Conservation (phyloP, 2,329 filamentous ascomycete species). For the Neopestalotiopsis clavispora region DNA sequence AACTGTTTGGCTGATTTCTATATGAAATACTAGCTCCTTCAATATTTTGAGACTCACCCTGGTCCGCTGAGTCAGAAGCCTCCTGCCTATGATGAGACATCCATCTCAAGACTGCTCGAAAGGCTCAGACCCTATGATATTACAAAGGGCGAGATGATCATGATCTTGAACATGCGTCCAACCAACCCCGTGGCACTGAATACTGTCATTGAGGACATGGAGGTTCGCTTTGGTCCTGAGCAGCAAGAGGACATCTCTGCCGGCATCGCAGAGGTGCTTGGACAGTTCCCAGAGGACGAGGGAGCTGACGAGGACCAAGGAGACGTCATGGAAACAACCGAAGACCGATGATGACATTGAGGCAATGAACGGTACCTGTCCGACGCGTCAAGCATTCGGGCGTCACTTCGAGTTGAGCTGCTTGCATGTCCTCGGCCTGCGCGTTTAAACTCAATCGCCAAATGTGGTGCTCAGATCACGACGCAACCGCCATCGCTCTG, state of each 20-base stretch:
- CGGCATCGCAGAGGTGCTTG: slow-evolving; percentile 62
- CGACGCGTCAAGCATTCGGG: neutral
- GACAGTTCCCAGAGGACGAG: slow-evolving; percentile 48
- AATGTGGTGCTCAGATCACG: slow-evolving; percentile 23
- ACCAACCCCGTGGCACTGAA: slow-evolving; percentile 62
- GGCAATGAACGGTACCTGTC: neutral
- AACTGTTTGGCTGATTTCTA: slow-evolving; percentile 15
- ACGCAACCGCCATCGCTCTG: slow-evolving; percentile 61
- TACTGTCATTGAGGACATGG: slow-evolving; percentile 69
- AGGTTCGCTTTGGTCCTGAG: slow-evolving; percentile 61
- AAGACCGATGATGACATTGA: slow-evolving; percentile 18
- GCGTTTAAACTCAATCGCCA: neutral
- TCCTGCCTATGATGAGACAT: slow-evolving; percentile 55
- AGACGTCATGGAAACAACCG: slow-evolving; percentile 42
- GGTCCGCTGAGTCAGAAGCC: slow-evolving; percentile 62
- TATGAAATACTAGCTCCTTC: slow-evolving; percentile 53
- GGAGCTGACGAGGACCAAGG: slow-evolving; percentile 37
- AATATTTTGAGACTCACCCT: slow-evolving; percentile 61
- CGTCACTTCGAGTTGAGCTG: neutral
- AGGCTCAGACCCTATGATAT: slow-evolving; percentile 62
- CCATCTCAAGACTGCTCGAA: slow-evolving; percentile 59
- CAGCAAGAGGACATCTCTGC: slow-evolving; percentile 63
- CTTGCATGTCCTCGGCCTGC: neutral
- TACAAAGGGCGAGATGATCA: slow-evolving; percentile 71
- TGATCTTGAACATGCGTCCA: slow-evolving; percentile 71